phyloP scores from a whole-genome alignment of 1,284 basidiomycete genomes.

The Earliella scabrosa region DNA sequence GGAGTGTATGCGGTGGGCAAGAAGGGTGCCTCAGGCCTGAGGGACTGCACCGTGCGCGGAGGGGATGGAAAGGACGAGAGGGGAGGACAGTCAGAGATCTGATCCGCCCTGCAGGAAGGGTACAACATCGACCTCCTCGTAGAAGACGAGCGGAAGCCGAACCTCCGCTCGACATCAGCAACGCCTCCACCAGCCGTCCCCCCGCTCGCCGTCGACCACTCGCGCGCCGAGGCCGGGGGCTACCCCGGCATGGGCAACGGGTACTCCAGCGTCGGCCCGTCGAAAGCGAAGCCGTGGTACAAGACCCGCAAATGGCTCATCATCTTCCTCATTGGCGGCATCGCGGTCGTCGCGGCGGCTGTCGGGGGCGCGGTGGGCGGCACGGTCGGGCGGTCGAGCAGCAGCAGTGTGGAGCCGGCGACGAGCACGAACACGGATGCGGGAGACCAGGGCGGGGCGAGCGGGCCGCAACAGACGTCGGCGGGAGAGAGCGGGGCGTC shows the following conservation, averaged over 20 bases:
- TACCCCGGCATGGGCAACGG: conserved; percentile 21
- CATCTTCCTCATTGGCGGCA: conserved; percentile 37
- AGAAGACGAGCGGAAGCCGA: conserved; percentile 26
- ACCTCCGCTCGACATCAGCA: conserved; percentile 22
- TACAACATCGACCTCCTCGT: conserved; percentile 57
- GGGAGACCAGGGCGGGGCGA: background rate
- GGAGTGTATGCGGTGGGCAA: background rate
- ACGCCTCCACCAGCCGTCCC: conserved; percentile 19
- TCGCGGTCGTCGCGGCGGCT: conserved; percentile 54
- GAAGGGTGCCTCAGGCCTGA: too few relatives aligned
- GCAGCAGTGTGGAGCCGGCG: conserved; percentile 1
- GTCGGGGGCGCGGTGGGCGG: conserved; percentile 65
- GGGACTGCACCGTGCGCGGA: too few relatives aligned
- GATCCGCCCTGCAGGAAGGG: conserved; percentile 52
- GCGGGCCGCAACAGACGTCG: background rate
- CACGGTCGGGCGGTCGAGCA: conserved; percentile 12
- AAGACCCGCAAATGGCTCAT: conserved; percentile 42
- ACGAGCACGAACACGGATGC: background rate
- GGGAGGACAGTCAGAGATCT: background rate
- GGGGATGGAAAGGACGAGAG: too few relatives aligned
- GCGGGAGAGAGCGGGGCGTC: background rate
- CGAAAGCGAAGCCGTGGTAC: conserved; percentile 35
- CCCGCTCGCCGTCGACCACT: conserved; percentile 26
- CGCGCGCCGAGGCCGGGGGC: conserved; percentile 22
- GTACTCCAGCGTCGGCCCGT: conserved; percentile 9